Percentiles rank a stretch among this genome's conserved stretches.
These are phyloP conservation scores for Penicillium parvum DNA, from an alignment of 495 filamentous ascomycete species.

Conservation along the genomic window DNA sequence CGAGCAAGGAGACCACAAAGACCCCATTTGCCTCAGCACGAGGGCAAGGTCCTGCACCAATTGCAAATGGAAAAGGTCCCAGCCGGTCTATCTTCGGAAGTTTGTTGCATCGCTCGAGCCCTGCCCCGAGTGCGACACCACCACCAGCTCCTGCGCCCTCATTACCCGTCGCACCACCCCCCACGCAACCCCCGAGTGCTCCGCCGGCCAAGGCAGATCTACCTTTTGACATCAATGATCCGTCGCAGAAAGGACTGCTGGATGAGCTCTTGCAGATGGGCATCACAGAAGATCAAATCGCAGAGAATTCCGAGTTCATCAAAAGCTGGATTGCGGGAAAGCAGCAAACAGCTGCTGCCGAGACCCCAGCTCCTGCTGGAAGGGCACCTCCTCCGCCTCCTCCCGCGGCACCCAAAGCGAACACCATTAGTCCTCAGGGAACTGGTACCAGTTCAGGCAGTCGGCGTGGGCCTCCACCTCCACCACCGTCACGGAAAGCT, in stretches of 20 bases:
- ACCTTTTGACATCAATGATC: constrained; percentile 76
- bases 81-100: constrained; percentile 59
- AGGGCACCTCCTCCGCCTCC: constrained; percentile 57
- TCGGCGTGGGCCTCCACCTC: constrained; percentile 73
- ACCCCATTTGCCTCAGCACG: constrained; percentile 68
- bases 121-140: constrained; percentile 44
- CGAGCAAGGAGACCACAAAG: constrained; percentile 74
- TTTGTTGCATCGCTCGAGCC: constrained; percentile 67
- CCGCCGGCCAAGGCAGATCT: constrained; percentile 47
- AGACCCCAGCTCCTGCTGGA: constrained; percentile 20
- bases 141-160: constrained; percentile 47
- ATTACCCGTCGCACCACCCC: constrained; percentile 47
- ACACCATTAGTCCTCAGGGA: constrained; percentile 61
- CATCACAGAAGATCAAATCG: constrained; percentile 87
- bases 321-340: constrained; percentile 82
- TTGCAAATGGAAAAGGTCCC: constrained; percentile 47
- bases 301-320: constrained; percentile 91
- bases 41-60: constrained; percentile 41
- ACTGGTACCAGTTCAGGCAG: constrained; percentile 60
- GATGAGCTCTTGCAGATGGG: constrained; percentile 81
- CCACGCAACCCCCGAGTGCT: constrained; percentile 21
- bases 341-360: constrained; percentile 51
- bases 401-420: constrained; percentile 45
- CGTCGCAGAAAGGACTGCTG: constrained; percentile 76
- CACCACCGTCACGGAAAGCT: constrained; percentile 71